Evolutionary conservation across 2,329 filamentous ascomycete species (phyloP).

Genomic region (Botrytis fabae): DNA sequence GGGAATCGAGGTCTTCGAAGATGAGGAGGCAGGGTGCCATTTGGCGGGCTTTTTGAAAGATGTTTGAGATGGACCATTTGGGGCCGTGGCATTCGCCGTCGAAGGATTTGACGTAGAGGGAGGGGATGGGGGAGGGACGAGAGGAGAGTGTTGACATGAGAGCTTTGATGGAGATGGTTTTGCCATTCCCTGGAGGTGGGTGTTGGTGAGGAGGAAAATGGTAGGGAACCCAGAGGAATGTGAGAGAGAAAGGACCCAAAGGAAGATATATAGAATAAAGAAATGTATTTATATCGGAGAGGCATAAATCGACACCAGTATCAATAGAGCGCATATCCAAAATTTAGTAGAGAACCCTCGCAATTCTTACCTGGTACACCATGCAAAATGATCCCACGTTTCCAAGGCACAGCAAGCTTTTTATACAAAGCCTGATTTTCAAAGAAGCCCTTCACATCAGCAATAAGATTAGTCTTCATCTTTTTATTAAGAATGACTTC

Average conservation of each 20-base stretch:
- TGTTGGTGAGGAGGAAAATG: neutral
- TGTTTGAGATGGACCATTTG: conserved; percentile 52
- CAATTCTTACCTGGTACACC: conserved; percentile 50
- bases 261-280: neutral
- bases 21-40: conserved; percentile 69
- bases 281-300: neutral
- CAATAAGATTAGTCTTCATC: conserved; percentile 64
- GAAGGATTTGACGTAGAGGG: conserved; percentile 60
- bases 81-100: conserved; percentile 51
- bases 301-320: neutral
- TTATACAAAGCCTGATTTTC: conserved; percentile 57
- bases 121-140: conserved; percentile 54
- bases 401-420: conserved; percentile 67
- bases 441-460: conserved; percentile 66
- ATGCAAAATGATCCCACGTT: conserved; percentile 65
- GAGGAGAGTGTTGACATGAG: conserved; percentile 63
- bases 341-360: neutral
- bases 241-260: no score
- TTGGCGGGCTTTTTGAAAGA: conserved; percentile 60
- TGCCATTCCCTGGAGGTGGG: conserved; percentile 56
- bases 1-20: conserved; percentile 70
- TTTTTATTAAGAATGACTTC: conserved; percentile 64
- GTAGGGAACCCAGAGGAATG: neutral
- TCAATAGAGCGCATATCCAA: neutral
- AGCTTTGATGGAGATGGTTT: conserved; percentile 70